Base-by-base conservation (phyloP, 2,329 filamentous ascomycete species). In the Pseudogymnoascus sp. region DNA sequence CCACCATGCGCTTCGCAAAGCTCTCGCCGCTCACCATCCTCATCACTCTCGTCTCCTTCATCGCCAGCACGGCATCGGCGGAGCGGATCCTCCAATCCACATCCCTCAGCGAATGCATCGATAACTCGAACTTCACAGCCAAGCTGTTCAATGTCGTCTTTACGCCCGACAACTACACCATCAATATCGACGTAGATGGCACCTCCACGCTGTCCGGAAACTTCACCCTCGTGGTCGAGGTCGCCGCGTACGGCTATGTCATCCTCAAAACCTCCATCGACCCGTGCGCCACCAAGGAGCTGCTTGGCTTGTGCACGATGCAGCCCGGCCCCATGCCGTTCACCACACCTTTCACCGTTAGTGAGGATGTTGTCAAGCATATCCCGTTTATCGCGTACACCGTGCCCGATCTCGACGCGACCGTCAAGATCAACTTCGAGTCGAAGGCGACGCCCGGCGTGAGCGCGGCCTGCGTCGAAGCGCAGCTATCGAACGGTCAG, bases 371-470 rank as follows among this genome's bases (percentile, higher is more conserved):
- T 39, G 77, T 90, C 63, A 76, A 78, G 22, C 75, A 83, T 61
- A 86, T 97, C 70, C 92, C 92, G 63, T 84, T 84, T 58, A 93
- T 97, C 71, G 90, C 91, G 61, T 97, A 94, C 77, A 88, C 83
- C 60, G 89, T 97, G 42, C 92, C 92, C 58, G 93, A 97, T 80
- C 82, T 97, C 60, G 93, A 97, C 75, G 92, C 91, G 64, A 88
- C 85, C 61, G 89, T 96, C 60, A 86, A 84, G 70, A 91, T 97
- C 79, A 93, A 90, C 73, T 81, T 84, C 67, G 87, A 84, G 5
- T 77, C 82, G 11, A 55, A 33, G 28, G 2, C 9, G 5, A 4
- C 19, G 7, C 70, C 72, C 41, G 80, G 82, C 61, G 77, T 82
- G 60, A 85, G 82, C 69, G 83, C 95, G 60, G 91, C 92, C 62